Conservation (phyloP, 805 yeast species). For the Blastobotrys mokoenaii region DNA sequence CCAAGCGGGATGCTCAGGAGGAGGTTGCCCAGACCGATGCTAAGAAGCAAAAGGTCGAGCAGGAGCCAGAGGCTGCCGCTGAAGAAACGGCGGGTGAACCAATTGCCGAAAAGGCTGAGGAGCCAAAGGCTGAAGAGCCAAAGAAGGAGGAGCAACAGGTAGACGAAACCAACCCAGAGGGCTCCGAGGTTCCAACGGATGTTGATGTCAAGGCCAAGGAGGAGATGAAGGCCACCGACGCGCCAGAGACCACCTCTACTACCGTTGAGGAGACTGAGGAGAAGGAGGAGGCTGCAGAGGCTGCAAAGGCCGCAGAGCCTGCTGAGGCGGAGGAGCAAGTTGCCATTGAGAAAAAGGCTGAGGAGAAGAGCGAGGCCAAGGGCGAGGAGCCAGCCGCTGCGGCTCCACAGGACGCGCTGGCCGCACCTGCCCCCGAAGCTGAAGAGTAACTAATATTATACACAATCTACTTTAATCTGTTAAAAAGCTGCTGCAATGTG, state of each 20-base stretch:
- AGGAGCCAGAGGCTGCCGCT: background rate
- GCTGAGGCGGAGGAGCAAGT: slow-evolving; percentile 50
- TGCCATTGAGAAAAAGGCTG: background rate
- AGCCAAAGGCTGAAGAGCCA: background rate
- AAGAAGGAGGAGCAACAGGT: background rate
- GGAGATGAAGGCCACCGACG: background rate
- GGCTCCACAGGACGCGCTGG: background rate
- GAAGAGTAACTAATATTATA: background rate
- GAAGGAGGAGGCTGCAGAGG: slow-evolving; percentile 42
- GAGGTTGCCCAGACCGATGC: slow-evolving; percentile 1
- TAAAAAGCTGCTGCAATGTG: no score
- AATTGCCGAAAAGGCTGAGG: background rate
- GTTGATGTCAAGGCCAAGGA: slow-evolving; percentile 20
- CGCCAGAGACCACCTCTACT: background rate
- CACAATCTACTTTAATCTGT: no score
- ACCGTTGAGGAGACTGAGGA: background rate
- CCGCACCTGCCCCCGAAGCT: background rate
- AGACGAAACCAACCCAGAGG: slow-evolving; percentile 27
- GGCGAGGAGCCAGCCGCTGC: background rate
- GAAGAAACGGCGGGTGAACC: background rate
- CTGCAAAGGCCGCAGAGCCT: slow-evolving; percentile 65
- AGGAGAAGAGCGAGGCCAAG: background rate
- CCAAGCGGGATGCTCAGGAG: slow-evolving; percentile 1
- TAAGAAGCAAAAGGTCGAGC: slow-evolving; percentile 2
- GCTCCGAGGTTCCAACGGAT: slow-evolving; percentile 43